phyloP scores from a whole-genome alignment of 73 alveolate genomes.

The Paramecium sonneborni region DNA sequence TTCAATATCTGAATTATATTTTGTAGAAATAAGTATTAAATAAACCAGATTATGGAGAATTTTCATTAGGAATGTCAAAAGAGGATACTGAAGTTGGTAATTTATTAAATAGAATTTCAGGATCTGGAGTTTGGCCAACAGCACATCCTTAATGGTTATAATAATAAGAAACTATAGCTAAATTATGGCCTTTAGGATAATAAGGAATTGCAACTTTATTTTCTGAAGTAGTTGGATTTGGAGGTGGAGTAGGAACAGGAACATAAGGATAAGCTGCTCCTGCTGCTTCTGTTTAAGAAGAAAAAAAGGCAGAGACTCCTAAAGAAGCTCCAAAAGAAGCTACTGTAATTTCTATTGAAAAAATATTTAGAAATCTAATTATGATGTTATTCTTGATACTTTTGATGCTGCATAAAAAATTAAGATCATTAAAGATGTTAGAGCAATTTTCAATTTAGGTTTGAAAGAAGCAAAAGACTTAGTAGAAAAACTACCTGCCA shows the following conservation, averaged over 20 bases:
- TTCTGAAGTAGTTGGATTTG: slow-evolving; percentile 60
- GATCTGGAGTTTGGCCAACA: slow-evolving; percentile 52
- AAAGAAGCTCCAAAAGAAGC: slow-evolving; percentile 46
- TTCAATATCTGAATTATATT: slow-evolving; percentile 49
- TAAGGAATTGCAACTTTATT: slow-evolving; percentile 63
- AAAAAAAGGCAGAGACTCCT: slow-evolving; percentile 43
- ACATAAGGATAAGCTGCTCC: slow-evolving; percentile 53
- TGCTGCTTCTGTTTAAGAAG: neutral
- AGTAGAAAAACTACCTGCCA: slow-evolving; percentile 84
- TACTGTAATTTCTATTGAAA: slow-evolving; percentile 38
- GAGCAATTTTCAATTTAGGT: slow-evolving; percentile 81
- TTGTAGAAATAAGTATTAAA: slow-evolving; percentile 13
- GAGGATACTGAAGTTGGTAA: neutral
- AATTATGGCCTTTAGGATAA: slow-evolving; percentile 72
- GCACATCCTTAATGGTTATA: slow-evolving; percentile 68
- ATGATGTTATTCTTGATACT: slow-evolving; percentile 71
- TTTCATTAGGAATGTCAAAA: slow-evolving; percentile 25
- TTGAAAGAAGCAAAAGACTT: slow-evolving; percentile 86
- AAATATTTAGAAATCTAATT: slow-evolving; percentile 65
- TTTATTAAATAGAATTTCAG: neutral
- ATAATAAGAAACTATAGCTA: slow-evolving; percentile 61
- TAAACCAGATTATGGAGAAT: slow-evolving; percentile 18
- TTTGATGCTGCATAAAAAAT: slow-evolving; percentile 81
- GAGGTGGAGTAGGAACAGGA: slow-evolving; percentile 61
- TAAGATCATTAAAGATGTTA: slow-evolving; percentile 81